Base-by-base conservation (phyloP, 805 yeast genomes). In the Candida alai region DNA sequence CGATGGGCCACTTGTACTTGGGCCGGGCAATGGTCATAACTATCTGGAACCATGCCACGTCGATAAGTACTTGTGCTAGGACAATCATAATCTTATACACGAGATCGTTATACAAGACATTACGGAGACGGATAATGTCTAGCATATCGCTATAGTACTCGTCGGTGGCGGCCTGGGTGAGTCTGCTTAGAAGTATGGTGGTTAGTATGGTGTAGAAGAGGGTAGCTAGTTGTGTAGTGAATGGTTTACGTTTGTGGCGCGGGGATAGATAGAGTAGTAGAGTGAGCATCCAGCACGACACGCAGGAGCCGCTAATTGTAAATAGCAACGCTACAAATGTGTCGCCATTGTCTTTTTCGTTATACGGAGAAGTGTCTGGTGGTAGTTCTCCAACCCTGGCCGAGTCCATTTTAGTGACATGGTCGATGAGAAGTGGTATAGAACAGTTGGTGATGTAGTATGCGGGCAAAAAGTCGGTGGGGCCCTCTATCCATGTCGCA, bases 241-340 rank as follows among this genome's bases (percentile, higher is more conserved):
- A 51, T 4, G 89, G 87, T 36, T 81, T 73, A 17, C 73, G 60
- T 43, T 74, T 74, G 24, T 60, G 61, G 14, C 49, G 48, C 4
- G 72, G 74, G 14, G 76, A 70, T 20, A 84, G 51, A 14, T 73
- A 49, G 27, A 82, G 61, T 21, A 83, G 56, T 12, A 82, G 40
- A 32, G 80, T 58, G 17, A 85, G 61, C 76, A 84, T 76, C 94
- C 94, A 85, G 18, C 80, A 65, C 11, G 80, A 70, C 5, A 76
- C 74, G 40, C 77, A 75, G 13, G 74, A 62, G 0, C 79, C 75
- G 35, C 76, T 66, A 4, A 72, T 49, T n/a, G 71, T 70, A 54
- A 75, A 78, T 28, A 73, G 56, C 3, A 78, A 56, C 14, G 71
- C 68, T 25, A 66, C 64, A 39, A 62, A 62, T 14, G 64, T 48